Evolutionary conservation across 106 monocot species (phyloP).

Genomic region (Vanilla planifolia): DNA sequence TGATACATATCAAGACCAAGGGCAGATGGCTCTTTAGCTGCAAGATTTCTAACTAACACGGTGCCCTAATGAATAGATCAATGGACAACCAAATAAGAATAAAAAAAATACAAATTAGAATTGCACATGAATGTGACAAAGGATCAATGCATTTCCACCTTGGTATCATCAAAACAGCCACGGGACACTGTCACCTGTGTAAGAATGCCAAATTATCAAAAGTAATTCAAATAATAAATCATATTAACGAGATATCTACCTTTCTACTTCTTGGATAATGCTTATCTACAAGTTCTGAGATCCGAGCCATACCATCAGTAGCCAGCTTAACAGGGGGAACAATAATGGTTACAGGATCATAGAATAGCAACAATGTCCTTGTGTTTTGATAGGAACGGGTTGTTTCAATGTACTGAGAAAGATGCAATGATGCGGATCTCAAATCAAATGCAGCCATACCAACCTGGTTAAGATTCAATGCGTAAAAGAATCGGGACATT

Average conservation of each 20-base stretch:
- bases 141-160: constrained; percentile 32
- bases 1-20: constrained; percentile 84
- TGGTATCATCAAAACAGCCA: constrained; percentile 93
- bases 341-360: constrained; percentile 84
- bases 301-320: constrained; percentile 87
- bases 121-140: background rate
- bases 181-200: constrained; percentile 73
- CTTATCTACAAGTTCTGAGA: constrained; percentile 85
- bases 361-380: constrained; percentile 85
- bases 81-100: constrained; percentile 10
- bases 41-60: constrained; percentile 65
- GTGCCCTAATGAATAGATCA: constrained; percentile 44
- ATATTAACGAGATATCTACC: constrained; percentile 22
- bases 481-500: background rate
- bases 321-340: constrained; percentile 79
- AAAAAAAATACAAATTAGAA: background rate
- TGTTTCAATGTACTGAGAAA: constrained; percentile 98
- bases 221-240: background rate
- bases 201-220: constrained; percentile 11
- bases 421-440: constrained; percentile 90
- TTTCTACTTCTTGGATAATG: constrained; percentile 68
- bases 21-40: constrained; percentile 89
- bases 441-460: constrained; percentile 98
- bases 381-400: constrained; percentile 98
- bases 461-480: constrained; percentile 41